phyloP scores from a whole-genome alignment of 2,329 filamentous ascomycete species.

The Arthrobotrys musiformis region DNA sequence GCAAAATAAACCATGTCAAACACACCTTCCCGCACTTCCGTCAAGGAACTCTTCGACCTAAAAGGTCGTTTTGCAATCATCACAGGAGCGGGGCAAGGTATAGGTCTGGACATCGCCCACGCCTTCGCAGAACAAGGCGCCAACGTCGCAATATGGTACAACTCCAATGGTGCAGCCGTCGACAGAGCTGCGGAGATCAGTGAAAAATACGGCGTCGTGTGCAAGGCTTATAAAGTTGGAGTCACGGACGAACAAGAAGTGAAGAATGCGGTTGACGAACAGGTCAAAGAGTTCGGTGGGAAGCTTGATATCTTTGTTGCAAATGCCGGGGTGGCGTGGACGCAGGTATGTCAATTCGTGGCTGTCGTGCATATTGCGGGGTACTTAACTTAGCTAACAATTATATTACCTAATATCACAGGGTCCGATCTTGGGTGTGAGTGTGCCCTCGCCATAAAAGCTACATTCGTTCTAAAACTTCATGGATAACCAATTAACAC shows the following conservation, averaged over 20 bases:
- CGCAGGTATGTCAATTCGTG: conserved; percentile 57
- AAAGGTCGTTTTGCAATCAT: conserved; percentile 77
- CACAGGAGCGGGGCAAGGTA: conserved; percentile 75
- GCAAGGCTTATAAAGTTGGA: conserved; percentile 73
- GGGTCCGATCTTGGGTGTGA: conserved; percentile 47
- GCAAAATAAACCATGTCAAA: conserved; percentile 10
- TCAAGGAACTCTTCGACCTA: conserved; percentile 71
- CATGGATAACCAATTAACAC: background rate
- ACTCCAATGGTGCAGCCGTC: conserved; percentile 74
- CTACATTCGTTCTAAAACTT: too few species aligned
- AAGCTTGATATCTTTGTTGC: conserved; percentile 82
- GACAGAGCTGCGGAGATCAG: conserved; percentile 73
- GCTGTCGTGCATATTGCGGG: background rate
- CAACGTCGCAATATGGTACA: conserved; percentile 78
- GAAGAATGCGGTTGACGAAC: conserved; percentile 66
- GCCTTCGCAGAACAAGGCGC: conserved; percentile 76
- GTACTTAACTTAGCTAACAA: background rate
- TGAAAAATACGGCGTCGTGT: conserved; percentile 74
- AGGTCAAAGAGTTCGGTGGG: conserved; percentile 75
- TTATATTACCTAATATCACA: conserved; percentile 13
- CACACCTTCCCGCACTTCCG: conserved; percentile 37
- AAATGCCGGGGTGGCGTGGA: conserved; percentile 79
- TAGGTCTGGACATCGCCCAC: conserved; percentile 73
- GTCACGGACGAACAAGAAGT: conserved; percentile 69
- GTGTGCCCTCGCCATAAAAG: background rate